phyloP scores from a whole-genome alignment of 352 stramenopile species.

The Globisporangium alternatum region DNA sequence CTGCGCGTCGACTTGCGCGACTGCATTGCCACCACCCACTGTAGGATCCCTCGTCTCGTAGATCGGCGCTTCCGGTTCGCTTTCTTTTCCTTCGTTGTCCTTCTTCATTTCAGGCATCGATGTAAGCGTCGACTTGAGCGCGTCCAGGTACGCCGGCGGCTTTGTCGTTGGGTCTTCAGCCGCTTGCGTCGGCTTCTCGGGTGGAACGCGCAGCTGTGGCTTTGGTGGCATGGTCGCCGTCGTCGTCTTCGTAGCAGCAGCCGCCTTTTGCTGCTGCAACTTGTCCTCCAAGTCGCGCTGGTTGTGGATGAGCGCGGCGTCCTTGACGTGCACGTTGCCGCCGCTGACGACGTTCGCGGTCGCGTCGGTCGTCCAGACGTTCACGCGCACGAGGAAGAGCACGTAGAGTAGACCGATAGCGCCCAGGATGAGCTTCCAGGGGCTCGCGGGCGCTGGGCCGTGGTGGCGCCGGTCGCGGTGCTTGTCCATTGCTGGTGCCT shows the following conservation, averaged over 20 bases:
- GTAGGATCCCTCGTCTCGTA: not conserved
- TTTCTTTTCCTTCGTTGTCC: not conserved
- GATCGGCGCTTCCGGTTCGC: not conserved
- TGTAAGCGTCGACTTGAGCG: slow-evolving; percentile 12
- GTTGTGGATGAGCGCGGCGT: slow-evolving; percentile 11
- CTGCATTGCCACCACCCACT: not conserved
- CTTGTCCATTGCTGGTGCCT: slow-evolving; percentile 9
- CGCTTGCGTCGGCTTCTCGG: slow-evolving; percentile 4
- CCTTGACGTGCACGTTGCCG: slow-evolving; percentile 8
- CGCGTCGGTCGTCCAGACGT: slow-evolving; percentile 9
- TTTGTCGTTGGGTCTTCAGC: not conserved
- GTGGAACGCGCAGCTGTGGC: slow-evolving; percentile 8
- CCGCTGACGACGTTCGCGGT: slow-evolving; percentile 11
- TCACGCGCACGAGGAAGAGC: slow-evolving; percentile 23
- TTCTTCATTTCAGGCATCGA: not conserved
- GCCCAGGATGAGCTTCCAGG: slow-evolving; percentile 15
- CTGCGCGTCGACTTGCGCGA: not conserved
- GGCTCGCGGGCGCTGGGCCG: slow-evolving; percentile 3
- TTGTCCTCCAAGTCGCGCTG: slow-evolving; percentile 11
- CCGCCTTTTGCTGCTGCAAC: not conserved
- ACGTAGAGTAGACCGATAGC: slow-evolving; percentile 20
- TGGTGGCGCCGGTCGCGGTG: slow-evolving; percentile 16
- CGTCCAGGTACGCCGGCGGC: slow-evolving; percentile 6
- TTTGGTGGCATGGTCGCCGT: not conserved
- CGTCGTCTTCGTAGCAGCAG: not conserved